Percentiles rank a stretch among this genome's conserved stretches.
Evolutionary conservation across 2,329 filamentous ascomycete genomes (phyloP).

Genomic region (Aspergillus japonicus): DNA sequence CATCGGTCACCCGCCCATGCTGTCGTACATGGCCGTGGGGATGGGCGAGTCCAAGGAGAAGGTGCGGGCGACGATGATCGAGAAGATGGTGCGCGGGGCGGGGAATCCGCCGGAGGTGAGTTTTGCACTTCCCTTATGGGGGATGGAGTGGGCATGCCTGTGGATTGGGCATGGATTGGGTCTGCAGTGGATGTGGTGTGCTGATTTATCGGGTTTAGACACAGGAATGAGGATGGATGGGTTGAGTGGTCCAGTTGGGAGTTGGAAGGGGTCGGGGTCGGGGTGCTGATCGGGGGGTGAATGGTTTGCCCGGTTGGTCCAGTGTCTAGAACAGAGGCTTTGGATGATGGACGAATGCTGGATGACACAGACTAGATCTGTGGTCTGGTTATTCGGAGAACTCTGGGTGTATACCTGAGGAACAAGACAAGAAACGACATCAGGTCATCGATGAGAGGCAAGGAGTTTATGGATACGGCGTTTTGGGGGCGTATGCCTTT

Average conservation of each 20-base stretch:
- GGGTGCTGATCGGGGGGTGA: background rate
- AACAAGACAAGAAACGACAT: too few species aligned
- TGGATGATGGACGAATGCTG: too few species aligned
- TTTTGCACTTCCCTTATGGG: background rate
- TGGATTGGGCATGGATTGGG: background rate
- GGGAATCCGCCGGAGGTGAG: constrained; percentile 63
- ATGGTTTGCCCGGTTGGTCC: background rate
- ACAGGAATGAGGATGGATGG: constrained; percentile 5
- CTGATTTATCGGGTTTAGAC: constrained; percentile 5
- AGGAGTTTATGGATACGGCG: too few species aligned
- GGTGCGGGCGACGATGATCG: constrained; percentile 75
- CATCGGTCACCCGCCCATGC: constrained; percentile 81
- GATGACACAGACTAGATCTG: too few species aligned
- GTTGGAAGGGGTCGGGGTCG: background rate
- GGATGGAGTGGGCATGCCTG: background rate
- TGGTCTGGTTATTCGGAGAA: too few species aligned
- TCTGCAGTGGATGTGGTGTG: too few species aligned
- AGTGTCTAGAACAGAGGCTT: too few species aligned
- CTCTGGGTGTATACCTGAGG: too few species aligned
- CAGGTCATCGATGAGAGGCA: too few species aligned
- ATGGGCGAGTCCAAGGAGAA: constrained; percentile 82
- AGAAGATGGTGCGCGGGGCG: constrained; percentile 67
- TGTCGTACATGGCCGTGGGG: constrained; percentile 86
- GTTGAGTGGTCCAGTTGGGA: background rate
- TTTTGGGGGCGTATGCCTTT: too few species aligned